phyloP scores from a whole-genome alignment of 164 flowering plant species.

The Protea cynaroides region DNA sequence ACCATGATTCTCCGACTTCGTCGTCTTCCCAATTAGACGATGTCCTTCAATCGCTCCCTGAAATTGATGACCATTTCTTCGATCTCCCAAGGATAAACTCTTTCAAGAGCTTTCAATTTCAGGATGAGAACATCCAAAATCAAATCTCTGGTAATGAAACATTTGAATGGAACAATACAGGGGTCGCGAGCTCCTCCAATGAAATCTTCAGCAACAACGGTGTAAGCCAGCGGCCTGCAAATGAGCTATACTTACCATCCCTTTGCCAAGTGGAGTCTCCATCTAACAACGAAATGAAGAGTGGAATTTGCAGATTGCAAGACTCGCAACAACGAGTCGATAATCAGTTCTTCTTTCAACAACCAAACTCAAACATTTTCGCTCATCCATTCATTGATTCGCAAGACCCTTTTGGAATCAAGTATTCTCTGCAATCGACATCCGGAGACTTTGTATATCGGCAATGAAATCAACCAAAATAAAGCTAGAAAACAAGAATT shows the following conservation, averaged over 20 bases:
- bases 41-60: conserved; percentile 59
- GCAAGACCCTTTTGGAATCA: conserved; percentile 13
- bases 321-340: conserved; percentile 21
- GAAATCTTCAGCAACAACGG: conserved; percentile 15
- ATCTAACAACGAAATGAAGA: conserved; percentile 40
- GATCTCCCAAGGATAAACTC: conserved; percentile 48
- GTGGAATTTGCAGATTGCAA: conserved; percentile 33
- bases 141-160: conserved; percentile 36
- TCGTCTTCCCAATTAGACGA: conserved; percentile 59
- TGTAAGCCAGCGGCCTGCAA: conserved; percentile 5
- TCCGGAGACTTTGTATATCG: conserved; percentile 9
- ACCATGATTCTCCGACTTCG: conserved; percentile 30
- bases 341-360: conserved; percentile 26
- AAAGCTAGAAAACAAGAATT: neutral
- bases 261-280: conserved; percentile 22
- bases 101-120: conserved; percentile 16
- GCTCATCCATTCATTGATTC: conserved; percentile 9
- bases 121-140: conserved; percentile 21
- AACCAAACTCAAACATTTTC: conserved; percentile 21
- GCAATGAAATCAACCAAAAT: conserved; percentile 3
- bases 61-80: conserved; percentile 44
- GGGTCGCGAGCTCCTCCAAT: conserved; percentile 23
- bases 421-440: conserved; percentile 7
- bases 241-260: conserved; percentile 24
- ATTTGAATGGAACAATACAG: conserved; percentile 51